Percentiles rank a stretch among this genome's conserved stretches.
These are phyloP conservation scores for Furcasterigmium furcatum DNA, from an alignment of 2,329 filamentous ascomycete species.

Conservation along the genomic window DNA sequence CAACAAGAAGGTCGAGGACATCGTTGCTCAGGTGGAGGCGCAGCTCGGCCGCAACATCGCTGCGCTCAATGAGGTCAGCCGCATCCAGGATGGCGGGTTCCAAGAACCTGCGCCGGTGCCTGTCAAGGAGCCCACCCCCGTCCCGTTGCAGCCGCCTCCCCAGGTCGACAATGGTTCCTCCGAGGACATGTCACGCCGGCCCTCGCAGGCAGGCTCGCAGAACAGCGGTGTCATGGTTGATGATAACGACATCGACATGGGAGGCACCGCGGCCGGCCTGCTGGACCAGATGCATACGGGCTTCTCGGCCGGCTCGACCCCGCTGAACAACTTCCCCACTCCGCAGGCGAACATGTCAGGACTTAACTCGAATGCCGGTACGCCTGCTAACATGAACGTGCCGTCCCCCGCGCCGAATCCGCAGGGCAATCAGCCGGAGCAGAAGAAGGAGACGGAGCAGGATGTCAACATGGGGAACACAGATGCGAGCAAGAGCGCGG, in stretches of 20 bases:
- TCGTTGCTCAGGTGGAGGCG: conserved; percentile 72
- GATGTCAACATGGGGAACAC: conserved; percentile 54
- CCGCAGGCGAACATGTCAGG: conserved; percentile 58
- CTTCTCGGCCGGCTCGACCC: conserved; percentile 57
- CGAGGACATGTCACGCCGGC: conserved; percentile 44
- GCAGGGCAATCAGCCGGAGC: not conserved
- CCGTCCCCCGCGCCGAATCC: conserved; percentile 38
- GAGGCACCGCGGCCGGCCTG: conserved; percentile 59
- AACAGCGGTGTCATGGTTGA: conserved; percentile 52
- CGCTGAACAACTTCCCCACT: conserved; percentile 56
- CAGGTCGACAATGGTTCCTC: conserved; percentile 16
- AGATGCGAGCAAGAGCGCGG: conserved; percentile 31
- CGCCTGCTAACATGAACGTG: conserved; percentile 46
- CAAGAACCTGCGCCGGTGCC: conserved; percentile 57
- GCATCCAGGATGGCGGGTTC: conserved; percentile 75
- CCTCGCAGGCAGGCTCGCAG: conserved; percentile 53
- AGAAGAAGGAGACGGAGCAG: conserved; percentile 6
- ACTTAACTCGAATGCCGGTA: conserved; percentile 52
- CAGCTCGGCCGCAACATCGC: conserved; percentile 65
- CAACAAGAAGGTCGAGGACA: conserved; percentile 63
- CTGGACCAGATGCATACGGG: conserved; percentile 67
- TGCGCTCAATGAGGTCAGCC: conserved; percentile 60
- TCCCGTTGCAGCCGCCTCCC: conserved; percentile 16
- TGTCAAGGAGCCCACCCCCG: conserved; percentile 20
- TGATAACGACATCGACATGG: conserved; percentile 64